These are phyloP conservation scores for Hericium alpestre DNA, from an alignment of 768 basidiomycete genomes.

Conservation along the genomic window DNA sequence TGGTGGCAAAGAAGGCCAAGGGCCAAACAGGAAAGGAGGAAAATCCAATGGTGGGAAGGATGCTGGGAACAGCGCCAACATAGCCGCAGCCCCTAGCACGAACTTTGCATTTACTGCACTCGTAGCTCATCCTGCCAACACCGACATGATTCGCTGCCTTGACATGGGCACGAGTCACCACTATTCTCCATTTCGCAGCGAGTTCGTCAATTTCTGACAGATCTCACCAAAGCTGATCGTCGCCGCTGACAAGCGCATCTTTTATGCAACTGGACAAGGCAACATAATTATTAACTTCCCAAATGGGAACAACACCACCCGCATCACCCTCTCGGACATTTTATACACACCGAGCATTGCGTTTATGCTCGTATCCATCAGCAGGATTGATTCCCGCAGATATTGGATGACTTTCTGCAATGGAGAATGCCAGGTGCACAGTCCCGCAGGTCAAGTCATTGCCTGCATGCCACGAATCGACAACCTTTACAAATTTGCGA, in stretches of 20 bases:
- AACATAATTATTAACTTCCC: neutral
- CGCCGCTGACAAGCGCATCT: neutral
- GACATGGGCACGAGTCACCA: neutral
- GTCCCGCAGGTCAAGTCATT: no score
- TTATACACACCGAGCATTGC: neutral
- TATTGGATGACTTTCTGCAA: neutral
- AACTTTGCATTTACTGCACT: no score
- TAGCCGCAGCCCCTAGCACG: no score
- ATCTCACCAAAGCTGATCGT: neutral
- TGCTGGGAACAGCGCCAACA: no score
- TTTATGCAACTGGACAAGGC: neutral
- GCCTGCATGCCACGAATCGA: no score
- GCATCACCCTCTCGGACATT: neutral
- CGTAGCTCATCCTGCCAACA: no score
- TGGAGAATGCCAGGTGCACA: no score
- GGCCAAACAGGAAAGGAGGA: no score
- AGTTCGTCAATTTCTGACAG: neutral
- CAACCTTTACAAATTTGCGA: no score
- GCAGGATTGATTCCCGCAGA: neutral
- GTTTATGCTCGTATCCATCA: neutral
- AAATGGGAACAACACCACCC: neutral
- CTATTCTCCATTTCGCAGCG: neutral
- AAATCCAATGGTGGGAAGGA: no score
- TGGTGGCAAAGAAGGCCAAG: no score
- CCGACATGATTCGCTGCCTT: no score